Base-by-base conservation (phyloP, 768 basidiomycete genomes). In the Mycena vitilis region DNA sequence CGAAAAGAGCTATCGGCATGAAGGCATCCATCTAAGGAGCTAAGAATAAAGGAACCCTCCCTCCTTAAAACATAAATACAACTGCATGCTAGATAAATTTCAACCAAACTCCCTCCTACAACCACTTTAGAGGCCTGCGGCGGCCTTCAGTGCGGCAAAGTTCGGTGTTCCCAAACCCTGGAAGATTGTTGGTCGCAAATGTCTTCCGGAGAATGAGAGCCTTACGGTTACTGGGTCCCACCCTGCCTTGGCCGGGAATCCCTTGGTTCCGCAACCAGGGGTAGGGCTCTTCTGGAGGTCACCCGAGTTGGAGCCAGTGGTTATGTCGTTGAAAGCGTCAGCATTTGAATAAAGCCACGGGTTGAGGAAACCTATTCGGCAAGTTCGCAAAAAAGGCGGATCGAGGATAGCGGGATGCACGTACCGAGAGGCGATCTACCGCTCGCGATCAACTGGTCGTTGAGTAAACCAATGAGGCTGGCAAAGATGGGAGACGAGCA, bases 171-270 rank as follows among this genome's bases (percentile, higher is more conserved):
- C 30, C 30, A 30, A 30, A 5, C 30, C 30, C 30, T 30, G 30
- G 5, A 30, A 30, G 30, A 30, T 2, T 30, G 30, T 30, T 30
- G 30, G 5, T 30, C 30, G 30, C 30, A 30, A 30, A 30, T 30
- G 30, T 30, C 30, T 30, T 5, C 30, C 30, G 30, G 3, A 30
- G 30, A 30, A 30, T 30, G 30, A 30, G 4, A 57, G 30, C 54
- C 64, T 36, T 42, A 70, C 69, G 10, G 64, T 73, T 18, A 77
- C 75, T 34, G 77, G 77, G 54, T 77, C 77, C 77, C 77, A 78
- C 25, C 77, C 76, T 13, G 55, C 55, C 16, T 57, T 52, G 6
- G 75, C 76, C 49, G 74, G 49, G 72, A 44, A 40, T 15, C 40
- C 40, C 2, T 40, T 15, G 40, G 40, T 40, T 40, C 40, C 40